phyloP scores from a whole-genome alignment of 176 grass and related monocot genomes.

The Oryza brachyantha region DNA sequence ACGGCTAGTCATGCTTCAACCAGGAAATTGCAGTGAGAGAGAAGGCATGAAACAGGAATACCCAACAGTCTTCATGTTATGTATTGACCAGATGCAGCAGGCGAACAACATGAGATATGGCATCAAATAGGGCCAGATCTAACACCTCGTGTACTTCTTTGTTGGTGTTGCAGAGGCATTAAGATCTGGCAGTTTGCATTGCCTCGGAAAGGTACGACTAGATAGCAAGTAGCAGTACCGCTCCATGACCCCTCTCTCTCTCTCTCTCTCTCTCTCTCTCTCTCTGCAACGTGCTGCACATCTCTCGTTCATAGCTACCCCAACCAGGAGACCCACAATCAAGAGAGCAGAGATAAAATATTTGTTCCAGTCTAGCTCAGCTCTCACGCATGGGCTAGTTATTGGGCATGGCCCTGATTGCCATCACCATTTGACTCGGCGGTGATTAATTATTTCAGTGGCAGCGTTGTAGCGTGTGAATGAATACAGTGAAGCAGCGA shows the following conservation, averaged over 20 bases:
- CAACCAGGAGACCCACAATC: conserved; percentile 24
- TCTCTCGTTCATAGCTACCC: conserved; percentile 25
- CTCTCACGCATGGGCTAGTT: conserved; percentile 15
- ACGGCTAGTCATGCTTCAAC: no score
- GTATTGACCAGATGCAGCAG: conserved; percentile 16
- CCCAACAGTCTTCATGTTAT: neutral
- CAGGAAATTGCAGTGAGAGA: neutral
- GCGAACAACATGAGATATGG: conserved; percentile 20
- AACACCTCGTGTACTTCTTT: conserved; percentile 27
- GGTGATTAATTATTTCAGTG: conserved; percentile 8
- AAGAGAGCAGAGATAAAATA: conserved; percentile 22
- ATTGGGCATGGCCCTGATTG: conserved; percentile 31
- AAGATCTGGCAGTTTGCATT: conserved; percentile 28
- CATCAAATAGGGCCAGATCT: conserved; percentile 24
- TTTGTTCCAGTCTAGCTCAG: neutral
- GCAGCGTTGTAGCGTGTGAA: neutral
- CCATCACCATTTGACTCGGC: conserved; percentile 23
- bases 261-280: no score
- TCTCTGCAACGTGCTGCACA: conserved; percentile 25
- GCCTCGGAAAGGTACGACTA: conserved; percentile 38
- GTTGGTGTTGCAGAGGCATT: conserved; percentile 17
- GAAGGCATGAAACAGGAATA: neutral
- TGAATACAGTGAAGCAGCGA: conserved; percentile 3
- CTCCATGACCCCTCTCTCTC: neutral
- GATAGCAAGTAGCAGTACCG: no score